Conservation (phyloP, 2,329 filamentous ascomycete genomes). For the Verticillium klebahnii region DNA sequence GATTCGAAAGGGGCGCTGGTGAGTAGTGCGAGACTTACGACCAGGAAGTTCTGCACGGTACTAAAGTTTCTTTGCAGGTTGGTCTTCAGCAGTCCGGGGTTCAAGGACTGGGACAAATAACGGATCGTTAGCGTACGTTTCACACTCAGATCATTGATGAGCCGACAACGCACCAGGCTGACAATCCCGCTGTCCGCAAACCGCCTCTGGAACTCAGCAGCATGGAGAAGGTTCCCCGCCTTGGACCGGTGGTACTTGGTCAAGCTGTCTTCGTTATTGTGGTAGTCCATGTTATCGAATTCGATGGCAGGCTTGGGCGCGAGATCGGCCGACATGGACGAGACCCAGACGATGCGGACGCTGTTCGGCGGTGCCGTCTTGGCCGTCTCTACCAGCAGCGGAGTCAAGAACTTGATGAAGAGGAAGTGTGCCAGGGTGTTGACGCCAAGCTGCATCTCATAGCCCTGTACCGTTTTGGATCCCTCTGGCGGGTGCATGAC, state of each 20-base stretch:
- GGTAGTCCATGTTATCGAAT: constrained; percentile 24
- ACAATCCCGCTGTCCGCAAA: not conserved
- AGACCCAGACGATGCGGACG: constrained; percentile 24
- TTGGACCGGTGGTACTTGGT: constrained; percentile 24
- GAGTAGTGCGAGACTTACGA: not conserved
- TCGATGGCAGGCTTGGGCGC: constrained; percentile 18
- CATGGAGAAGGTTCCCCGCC: constrained; percentile 21
- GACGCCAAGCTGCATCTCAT: constrained; percentile 24
- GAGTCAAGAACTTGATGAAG: constrained; percentile 22
- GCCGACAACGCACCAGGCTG: not conserved
- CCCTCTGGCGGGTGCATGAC: constrained; percentile 30
- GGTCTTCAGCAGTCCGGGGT: constrained; percentile 9
- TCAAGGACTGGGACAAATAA: not conserved
- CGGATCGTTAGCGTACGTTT: not conserved
- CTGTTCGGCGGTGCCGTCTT: constrained; percentile 12
- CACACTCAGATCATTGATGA: not conserved
- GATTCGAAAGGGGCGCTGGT: not conserved
- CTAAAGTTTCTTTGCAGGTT: constrained; percentile 8
- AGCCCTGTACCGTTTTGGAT: constrained; percentile 27
- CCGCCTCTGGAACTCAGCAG: constrained; percentile 20
- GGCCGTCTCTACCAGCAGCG: constrained; percentile 18
- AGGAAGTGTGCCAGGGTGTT: constrained; percentile 24
- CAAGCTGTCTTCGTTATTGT: constrained; percentile 13
- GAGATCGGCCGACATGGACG: constrained; percentile 19
- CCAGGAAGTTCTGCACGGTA: not conserved